These are phyloP conservation scores for Sequoiadendron giganteum DNA, from an alignment of 75 land plant species.

Conservation along the genomic window DNA sequence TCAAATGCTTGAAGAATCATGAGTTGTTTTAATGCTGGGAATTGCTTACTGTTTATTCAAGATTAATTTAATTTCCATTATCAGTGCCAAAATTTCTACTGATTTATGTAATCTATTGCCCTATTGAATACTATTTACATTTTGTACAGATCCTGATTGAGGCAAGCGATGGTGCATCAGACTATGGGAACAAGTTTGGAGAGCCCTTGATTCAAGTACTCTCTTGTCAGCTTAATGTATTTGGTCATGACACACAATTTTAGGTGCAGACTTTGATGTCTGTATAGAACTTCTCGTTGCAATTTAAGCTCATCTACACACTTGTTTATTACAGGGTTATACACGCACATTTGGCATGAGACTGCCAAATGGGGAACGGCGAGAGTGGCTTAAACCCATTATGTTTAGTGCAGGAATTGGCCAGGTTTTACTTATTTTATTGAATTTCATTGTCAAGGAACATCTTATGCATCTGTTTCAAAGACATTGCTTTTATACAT, in stretches of 20 bases:
- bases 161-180: conserved; percentile 95
- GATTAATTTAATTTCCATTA: neutral
- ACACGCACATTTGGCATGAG: conserved; percentile 95
- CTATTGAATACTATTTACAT: conserved; percentile 7
- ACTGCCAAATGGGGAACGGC: conserved; percentile 85
- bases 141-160: conserved; percentile 75
- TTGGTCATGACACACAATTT: neutral
- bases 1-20: neutral
- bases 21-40: neutral
- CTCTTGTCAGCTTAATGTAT: neutral
- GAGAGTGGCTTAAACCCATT: conserved; percentile 97
- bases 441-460: neutral
- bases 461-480: conserved; percentile 7
- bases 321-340: conserved; percentile 44
- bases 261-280: neutral
- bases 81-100: neutral
- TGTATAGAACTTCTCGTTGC: neutral
- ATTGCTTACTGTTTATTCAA: neutral
- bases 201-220: conserved; percentile 91
- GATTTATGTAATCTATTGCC: neutral
- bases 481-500: neutral
- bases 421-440: conserved; percentile 28
- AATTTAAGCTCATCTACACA: neutral
- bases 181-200: conserved; percentile 98
- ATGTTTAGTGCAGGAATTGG: conserved; percentile 99